Base-by-base conservation (phyloP, 345 rosid genomes). In the Rubroshorea leprosula region DNA sequence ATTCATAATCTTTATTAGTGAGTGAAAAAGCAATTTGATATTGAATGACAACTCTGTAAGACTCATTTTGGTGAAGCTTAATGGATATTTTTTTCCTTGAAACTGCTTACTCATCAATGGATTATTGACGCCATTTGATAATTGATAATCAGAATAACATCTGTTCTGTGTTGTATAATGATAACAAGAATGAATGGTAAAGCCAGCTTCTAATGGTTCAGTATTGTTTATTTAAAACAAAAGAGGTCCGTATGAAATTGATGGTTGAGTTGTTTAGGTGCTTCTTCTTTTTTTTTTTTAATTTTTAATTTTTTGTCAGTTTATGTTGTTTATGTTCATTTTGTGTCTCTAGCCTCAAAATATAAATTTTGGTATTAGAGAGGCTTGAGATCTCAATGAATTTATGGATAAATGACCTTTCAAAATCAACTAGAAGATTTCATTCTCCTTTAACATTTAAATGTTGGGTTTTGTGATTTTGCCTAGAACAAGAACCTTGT, bases 31-130 rank as follows among this genome's bases (percentile, higher is more conserved):
- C 12, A 2, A 35, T 35, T 8, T 35, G 41, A 1, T 6, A 48
- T 47, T 26, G 22, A 35, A 48, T n/a, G 27, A 56, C 5, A 46
- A 57, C 16, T 11, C 27, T 35, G 11, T 27, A 19, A 25, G 49
- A 19, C 44, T 47, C 25, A 0, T 23, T 55, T 35, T 55, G 41
- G 8, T 57, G 45, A 58, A 17, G 16, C 62, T 25, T 59, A 46
- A 45, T 20, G 19, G 24, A 39, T 22, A 27, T 1, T 22, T 22
- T 20, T 44, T 8, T 43, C 22, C 22, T 16, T 24, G 31, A 43
- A 23, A 24, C 23, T 15, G 8, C 13, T 47, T 1, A n/a, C 19
- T 45, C n/a, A 1, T 25, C 23, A 20, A 18, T 12, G 16, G 15
- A 46, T 13, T 46, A 2, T 25, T 25, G 22, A 26, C 41, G 12